These are phyloP conservation scores for Gracilariopsis chorda DNA, from an alignment of 23 red algal genomes.

Conservation along the genomic window DNA sequence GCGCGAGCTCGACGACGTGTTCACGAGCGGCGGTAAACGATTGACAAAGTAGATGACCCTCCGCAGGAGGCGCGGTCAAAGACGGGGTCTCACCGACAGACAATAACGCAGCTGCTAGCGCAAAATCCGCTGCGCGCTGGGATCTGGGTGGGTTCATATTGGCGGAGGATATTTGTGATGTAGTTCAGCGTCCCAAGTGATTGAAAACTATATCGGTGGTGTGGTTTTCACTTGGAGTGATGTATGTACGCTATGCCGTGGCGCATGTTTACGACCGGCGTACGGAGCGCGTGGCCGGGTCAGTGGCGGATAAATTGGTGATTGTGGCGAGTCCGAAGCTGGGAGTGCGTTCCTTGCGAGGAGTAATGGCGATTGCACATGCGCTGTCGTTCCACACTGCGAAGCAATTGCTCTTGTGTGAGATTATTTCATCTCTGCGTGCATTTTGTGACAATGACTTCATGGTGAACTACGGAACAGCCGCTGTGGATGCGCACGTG, in stretches of 20 bases:
- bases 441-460: slow-evolving; percentile 66
- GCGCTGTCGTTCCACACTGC: slow-evolving; percentile 35
- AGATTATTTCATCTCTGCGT: slow-evolving; percentile 47
- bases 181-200: not conserved
- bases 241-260: slow-evolving; percentile 70
- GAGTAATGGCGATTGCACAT: not conserved
- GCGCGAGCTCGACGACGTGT: not conserved
- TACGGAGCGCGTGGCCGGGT: slow-evolving; percentile 1
- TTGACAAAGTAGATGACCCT: too few relatives aligned
- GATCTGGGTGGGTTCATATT: slow-evolving; percentile 40
- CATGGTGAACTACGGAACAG: slow-evolving; percentile 81
- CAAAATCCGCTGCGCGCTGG: not conserved
- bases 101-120: not conserved
- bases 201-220: slow-evolving; percentile 48
- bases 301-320: slow-evolving; percentile 23
- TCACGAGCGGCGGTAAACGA: not conserved
- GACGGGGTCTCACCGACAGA: not conserved
- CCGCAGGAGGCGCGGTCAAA: not conserved
- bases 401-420: slow-evolving; percentile 26
- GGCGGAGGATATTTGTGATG: slow-evolving; percentile 53
- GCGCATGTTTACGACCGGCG: slow-evolving; percentile 31
- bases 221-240: slow-evolving; percentile 62
- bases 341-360: slow-evolving; percentile 52
- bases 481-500: slow-evolving; percentile 32
- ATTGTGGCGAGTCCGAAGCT: slow-evolving; percentile 59